Evolutionary conservation across 2,329 filamentous ascomycete species (phyloP).

Genomic region (Fusarium albosuccineum): DNA sequence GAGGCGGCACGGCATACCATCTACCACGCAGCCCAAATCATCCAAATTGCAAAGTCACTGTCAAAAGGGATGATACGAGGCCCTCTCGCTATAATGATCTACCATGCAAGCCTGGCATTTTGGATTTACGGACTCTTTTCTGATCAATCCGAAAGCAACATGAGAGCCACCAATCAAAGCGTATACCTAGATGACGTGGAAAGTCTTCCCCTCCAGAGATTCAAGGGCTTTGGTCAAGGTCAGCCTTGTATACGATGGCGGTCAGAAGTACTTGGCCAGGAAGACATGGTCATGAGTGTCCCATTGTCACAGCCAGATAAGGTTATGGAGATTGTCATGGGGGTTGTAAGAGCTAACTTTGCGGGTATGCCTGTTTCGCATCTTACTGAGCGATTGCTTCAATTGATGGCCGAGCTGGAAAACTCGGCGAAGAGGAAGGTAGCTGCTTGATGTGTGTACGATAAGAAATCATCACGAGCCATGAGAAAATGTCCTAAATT

Average conservation of each 20-base stretch:
- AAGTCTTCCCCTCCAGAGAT: constrained; percentile 18
- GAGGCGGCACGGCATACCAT: constrained; percentile 50
- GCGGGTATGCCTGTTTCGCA: constrained; percentile 16
- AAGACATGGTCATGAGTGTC: constrained; percentile 16
- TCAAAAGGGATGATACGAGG: constrained; percentile 37
- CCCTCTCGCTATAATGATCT: constrained; percentile 45
- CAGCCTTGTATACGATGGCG: constrained; percentile 33
- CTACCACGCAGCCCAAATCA: constrained; percentile 48
- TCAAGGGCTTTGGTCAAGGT: constrained; percentile 31
- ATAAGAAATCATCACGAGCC: too few species aligned
- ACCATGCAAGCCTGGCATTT: constrained; percentile 47
- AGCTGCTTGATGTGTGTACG: constrained; percentile 13
- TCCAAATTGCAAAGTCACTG: constrained; percentile 36
- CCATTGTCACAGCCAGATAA: constrained; percentile 28
- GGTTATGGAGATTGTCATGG: constrained; percentile 32
- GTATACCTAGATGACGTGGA: constrained; percentile 26
- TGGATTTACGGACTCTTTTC: constrained; percentile 43
- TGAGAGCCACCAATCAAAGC: neutral
- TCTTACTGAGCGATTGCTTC: constrained; percentile 32
- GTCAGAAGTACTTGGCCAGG: constrained; percentile 13
- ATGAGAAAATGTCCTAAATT: too few species aligned
- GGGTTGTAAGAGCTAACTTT: constrained; percentile 24
- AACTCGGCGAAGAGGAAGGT: constrained; percentile 35
- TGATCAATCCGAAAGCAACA: neutral
- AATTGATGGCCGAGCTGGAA: constrained; percentile 34